A percentile compares a stretch with the other conserved stretches of the same genome.
phyloP scores from a whole-genome alignment of 352 stramenopile species.

The Pythium myriotylum region DNA sequence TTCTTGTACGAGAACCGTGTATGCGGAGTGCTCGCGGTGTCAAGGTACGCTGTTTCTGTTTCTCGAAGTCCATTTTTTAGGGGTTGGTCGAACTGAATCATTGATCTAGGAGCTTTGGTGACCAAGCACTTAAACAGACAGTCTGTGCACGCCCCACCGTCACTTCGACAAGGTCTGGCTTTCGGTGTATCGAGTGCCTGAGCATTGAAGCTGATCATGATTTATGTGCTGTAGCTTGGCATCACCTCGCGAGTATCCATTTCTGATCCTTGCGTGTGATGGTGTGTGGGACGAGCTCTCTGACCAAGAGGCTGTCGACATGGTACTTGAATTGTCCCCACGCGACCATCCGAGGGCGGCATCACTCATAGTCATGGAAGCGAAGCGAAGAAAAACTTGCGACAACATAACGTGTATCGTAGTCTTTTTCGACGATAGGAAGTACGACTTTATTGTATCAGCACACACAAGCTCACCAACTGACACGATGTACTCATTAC shows the following conservation, averaged over 20 bases:
- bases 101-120: constrained; percentile 72
- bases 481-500: constrained; percentile 2
- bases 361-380: constrained; percentile 56
- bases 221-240: constrained; percentile 38
- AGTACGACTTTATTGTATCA: too few species aligned
- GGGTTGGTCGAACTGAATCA: too few species aligned
- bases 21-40: constrained; percentile 70
- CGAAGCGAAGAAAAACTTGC: constrained; percentile 52
- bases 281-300: constrained; percentile 79
- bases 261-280: constrained; percentile 80
- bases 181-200: too few species aligned
- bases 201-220: too few species aligned
- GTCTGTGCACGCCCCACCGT: constrained; percentile 55
- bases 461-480: not conserved
- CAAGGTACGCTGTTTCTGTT: too few species aligned
- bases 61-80: too few species aligned
- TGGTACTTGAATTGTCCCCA: constrained; percentile 44
- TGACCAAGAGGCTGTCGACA: constrained; percentile 73
- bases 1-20: constrained; percentile 78
- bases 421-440: constrained; percentile 45
- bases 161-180: constrained; percentile 40
- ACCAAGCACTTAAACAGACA: constrained; percentile 73
- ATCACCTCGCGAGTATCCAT: constrained; percentile 48
- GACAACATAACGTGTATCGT: constrained; percentile 86
- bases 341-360: constrained; percentile 48